These are phyloP conservation scores for Phytophthora vignae DNA, from an alignment of 352 stramenopile species.

Conservation along the genomic window DNA sequence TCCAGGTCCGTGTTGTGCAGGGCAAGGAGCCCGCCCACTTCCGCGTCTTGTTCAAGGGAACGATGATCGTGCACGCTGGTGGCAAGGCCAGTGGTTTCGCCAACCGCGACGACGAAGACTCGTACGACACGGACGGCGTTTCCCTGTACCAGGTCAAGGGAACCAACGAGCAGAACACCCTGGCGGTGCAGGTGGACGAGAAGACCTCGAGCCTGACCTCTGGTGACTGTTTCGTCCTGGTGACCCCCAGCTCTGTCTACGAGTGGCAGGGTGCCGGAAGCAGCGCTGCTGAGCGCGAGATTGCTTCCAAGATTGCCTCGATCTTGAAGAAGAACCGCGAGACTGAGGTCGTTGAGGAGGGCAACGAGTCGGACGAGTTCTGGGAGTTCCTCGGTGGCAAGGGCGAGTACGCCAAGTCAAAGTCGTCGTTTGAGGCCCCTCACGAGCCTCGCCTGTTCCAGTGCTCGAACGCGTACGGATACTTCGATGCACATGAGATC, in stretches of 20 bases:
- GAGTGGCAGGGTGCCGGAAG: conserved; percentile 81
- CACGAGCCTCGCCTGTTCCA: conserved; percentile 91
- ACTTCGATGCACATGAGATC: conserved; percentile 89
- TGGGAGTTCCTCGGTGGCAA: conserved; percentile 89
- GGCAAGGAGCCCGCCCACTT: conserved; percentile 91
- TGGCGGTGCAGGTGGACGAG: conserved; percentile 85
- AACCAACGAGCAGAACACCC: conserved; percentile 85
- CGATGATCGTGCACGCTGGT: conserved; percentile 90
- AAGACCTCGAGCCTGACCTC: conserved; percentile 88
- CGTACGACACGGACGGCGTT: conserved; percentile 88
- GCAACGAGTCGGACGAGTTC: conserved; percentile 79
- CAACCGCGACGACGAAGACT: conserved; percentile 84
- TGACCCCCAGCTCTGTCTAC: conserved; percentile 77
- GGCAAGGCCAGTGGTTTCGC: conserved; percentile 91
- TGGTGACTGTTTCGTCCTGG: conserved; percentile 87
- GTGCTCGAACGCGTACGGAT: conserved; percentile 89
- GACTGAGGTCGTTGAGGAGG: conserved; percentile 61
- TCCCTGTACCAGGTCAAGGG: conserved; percentile 93
- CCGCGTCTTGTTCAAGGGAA: conserved; percentile 90
- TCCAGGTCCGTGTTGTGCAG: conserved; percentile 89
- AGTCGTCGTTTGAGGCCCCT: conserved; percentile 69
- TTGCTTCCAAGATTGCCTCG: conserved; percentile 66
- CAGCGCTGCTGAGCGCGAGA: conserved; percentile 67
- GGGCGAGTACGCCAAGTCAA: conserved; percentile 71
- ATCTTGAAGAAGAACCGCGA: conserved; percentile 67